A percentile compares a stretch with the other conserved stretches of the same genome.
These are phyloP conservation scores for Venturia effusa DNA, from an alignment of 2,329 filamentous ascomycete species.

Conservation along the genomic window DNA sequence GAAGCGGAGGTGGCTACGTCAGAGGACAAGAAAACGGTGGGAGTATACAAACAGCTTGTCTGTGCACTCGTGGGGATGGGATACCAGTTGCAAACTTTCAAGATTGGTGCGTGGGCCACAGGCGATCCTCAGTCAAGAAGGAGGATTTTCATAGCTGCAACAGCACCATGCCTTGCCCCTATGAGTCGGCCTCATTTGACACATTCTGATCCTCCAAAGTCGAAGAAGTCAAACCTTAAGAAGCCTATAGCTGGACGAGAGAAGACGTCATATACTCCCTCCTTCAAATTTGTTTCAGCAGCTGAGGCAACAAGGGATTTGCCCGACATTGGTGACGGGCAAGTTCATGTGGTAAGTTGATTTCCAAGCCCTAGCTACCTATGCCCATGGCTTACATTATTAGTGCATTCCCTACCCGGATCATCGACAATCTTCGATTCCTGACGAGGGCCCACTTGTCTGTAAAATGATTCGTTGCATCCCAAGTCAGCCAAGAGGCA, in stretches of 20 bases:
- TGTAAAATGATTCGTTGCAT: no score
- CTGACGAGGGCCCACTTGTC: no score
- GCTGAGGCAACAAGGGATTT: conserved; percentile 48
- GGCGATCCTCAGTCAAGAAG: conserved; percentile 56
- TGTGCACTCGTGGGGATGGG: conserved; percentile 64
- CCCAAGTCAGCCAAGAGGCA: no score
- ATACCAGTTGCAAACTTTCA: conserved; percentile 60
- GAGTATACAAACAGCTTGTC: conserved; percentile 63
- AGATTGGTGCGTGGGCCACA: conserved; percentile 58
- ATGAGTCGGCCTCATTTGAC: conserved; percentile 48
- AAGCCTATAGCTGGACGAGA: no score
- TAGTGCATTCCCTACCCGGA: conserved; percentile 51
- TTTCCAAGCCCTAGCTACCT: no score
- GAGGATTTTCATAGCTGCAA: conserved; percentile 60
- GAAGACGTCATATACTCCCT: no score
- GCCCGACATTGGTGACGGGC: conserved; percentile 50
- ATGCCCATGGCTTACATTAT: no score
- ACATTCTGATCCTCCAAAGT: conserved; percentile 46
- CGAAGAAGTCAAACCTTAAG: conserved; percentile 38
- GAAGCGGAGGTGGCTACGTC: no score
- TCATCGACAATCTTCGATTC: conserved; percentile 38
- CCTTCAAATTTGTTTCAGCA: conserved; percentile 49
- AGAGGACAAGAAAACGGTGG: conserved; percentile 35
- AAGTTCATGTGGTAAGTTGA: conserved; percentile 25
- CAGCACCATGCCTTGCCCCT: conserved; percentile 52